Conservation (phyloP, 805 yeast genomes). For the Saccharomycopsis babjevae region DNA sequence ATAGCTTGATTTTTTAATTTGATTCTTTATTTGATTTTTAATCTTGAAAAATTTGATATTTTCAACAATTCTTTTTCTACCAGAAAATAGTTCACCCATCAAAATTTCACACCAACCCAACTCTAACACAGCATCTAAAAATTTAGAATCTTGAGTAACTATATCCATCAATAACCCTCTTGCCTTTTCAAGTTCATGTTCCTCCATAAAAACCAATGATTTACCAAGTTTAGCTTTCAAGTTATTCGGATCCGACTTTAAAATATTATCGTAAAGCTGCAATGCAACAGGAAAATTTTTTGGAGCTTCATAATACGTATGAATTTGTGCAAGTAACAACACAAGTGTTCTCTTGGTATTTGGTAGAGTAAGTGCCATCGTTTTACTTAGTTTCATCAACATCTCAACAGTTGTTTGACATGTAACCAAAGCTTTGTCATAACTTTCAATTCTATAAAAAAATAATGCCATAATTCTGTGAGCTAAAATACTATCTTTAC, state of each 20-base stretch:
- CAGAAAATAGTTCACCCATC: slow-evolving; percentile 38
- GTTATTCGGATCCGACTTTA: slow-evolving; percentile 36
- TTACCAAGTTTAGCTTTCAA: slow-evolving; percentile 68
- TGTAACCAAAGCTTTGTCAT: slow-evolving; percentile 46
- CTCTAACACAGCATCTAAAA: slow-evolving; percentile 54
- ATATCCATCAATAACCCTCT: slow-evolving; percentile 41
- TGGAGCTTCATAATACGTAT: slow-evolving; percentile 84
- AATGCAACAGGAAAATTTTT: slow-evolving; percentile 72
- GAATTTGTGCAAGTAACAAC: slow-evolving; percentile 60
- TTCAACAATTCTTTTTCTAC: slow-evolving; percentile 44
- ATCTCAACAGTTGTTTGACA: slow-evolving; percentile 52
- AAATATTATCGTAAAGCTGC: slow-evolving; percentile 54
- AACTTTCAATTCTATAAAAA: slow-evolving; percentile 51
- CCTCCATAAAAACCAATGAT: slow-evolving; percentile 65
- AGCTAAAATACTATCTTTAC: slow-evolving; percentile 44
- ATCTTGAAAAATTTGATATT: not conserved
- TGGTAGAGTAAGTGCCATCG: slow-evolving; percentile 37
- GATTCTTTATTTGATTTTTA: not conserved
- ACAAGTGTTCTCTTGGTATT: slow-evolving; percentile 50
- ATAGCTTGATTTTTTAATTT: slow-evolving; percentile 39
- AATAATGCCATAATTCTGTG: slow-evolving; percentile 55
- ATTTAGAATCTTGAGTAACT: slow-evolving; percentile 36
- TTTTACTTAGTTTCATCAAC: slow-evolving; percentile 37
- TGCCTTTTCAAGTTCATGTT: slow-evolving; percentile 49
- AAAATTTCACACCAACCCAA: slow-evolving; percentile 70